Percentiles rank a stretch among this genome's conserved stretches.
Evolutionary conservation across 2,329 filamentous ascomycete genomes (phyloP).

Genomic region (Colletotrichum lupini): DNA sequence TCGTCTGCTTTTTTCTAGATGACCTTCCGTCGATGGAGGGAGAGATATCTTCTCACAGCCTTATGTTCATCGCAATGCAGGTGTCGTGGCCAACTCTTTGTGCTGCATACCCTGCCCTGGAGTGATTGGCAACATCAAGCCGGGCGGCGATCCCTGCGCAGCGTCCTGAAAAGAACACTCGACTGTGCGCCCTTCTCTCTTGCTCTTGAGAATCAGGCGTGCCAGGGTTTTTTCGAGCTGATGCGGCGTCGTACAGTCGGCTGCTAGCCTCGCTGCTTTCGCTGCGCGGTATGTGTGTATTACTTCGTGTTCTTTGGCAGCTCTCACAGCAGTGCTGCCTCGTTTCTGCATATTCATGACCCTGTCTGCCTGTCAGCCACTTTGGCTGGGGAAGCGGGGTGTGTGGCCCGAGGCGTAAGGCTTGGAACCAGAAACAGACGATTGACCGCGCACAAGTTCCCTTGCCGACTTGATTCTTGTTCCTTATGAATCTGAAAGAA

Average conservation of each 20-base stretch:
- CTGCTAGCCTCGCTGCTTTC: background rate
- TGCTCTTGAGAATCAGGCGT: background rate
- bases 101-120: background rate
- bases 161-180: background rate
- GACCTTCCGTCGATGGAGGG: background rate
- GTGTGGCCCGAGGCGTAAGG: background rate
- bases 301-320: background rate
- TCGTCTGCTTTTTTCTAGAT: constrained; percentile 1
- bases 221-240: background rate
- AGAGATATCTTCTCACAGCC: constrained; percentile 29
- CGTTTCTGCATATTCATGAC: background rate
- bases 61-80: constrained; percentile 23
- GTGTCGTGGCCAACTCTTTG: constrained; percentile 2
- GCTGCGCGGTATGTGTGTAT: background rate
- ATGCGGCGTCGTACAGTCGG: background rate
- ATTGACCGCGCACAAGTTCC: background rate
- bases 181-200: background rate
- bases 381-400: constrained; percentile 1
- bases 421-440: background rate
- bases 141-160: background rate
- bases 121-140: background rate
- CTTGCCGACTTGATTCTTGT: background rate
- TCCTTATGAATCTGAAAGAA: background rate
- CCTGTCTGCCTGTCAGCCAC: constrained; percentile 21
- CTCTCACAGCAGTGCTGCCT: background rate